These are phyloP conservation scores for Leishmania aethiopica DNA, from an alignment of 208 protist genomes.

Conservation along the genomic window DNA sequence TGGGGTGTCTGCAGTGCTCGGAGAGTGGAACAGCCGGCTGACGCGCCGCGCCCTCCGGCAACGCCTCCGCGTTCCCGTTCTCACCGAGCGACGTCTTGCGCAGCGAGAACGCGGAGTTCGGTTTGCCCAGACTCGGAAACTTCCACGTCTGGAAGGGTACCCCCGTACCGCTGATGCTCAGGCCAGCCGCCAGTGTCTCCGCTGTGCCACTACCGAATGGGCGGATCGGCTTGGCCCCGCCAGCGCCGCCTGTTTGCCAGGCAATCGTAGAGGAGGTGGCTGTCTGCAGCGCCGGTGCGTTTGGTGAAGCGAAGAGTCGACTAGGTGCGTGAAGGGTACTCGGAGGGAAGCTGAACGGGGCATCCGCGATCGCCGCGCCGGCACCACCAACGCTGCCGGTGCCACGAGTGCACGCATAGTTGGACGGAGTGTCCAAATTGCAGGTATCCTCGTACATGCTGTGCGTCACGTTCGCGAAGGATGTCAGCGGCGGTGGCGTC, in stretches of 20 bases:
- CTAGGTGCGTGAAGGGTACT: not conserved
- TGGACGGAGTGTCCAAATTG: too few relatives aligned
- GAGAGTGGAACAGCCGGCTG: not conserved
- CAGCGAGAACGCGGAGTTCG: not conserved
- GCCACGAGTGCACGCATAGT: not conserved
- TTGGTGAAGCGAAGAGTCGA: not conserved
- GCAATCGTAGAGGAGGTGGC: not conserved
- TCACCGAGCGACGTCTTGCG: not conserved
- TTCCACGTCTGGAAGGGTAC: slow-evolving; percentile 47
- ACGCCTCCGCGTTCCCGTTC: not conserved
- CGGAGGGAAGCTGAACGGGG: not conserved
- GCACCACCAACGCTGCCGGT: not conserved
- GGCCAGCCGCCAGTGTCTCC: not conserved
- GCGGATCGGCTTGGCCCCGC: not conserved
- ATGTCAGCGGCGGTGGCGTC: not conserved
- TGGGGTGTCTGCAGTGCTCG: not conserved
- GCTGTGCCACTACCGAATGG: not conserved
- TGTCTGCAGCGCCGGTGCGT: not conserved
- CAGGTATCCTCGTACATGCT: not conserved
- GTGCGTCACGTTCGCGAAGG: not conserved
- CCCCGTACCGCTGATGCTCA: not conserved
- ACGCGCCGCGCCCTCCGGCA: not conserved
- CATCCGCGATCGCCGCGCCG: not conserved
- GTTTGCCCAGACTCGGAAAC: slow-evolving; percentile 39
- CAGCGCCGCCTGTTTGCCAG: not conserved